Conservation (phyloP, 352 stramenopile genomes). For the Pythium aquatile region DNA sequence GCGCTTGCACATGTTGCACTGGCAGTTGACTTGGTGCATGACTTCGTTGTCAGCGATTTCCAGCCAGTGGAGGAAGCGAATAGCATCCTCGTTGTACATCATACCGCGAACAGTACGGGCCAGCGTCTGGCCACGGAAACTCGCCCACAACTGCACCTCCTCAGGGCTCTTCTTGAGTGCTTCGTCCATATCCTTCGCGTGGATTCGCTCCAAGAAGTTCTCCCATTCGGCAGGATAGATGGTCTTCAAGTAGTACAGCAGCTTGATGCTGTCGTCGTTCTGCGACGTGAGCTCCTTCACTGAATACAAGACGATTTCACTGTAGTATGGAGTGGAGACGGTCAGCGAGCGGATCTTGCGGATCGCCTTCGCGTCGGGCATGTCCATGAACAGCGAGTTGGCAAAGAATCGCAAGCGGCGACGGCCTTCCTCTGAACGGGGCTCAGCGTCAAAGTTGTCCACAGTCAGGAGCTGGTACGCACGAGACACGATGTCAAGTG, state of each 20-base stretch:
- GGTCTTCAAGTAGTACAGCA: constrained; percentile 94
- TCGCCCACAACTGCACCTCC: constrained; percentile 81
- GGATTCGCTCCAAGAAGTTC: constrained; percentile 75
- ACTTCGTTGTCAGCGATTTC: constrained; percentile 84
- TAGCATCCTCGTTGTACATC: constrained; percentile 86
- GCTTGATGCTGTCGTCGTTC: constrained; percentile 93
- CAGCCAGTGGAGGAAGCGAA: constrained; percentile 82
- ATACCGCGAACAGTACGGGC: constrained; percentile 78
- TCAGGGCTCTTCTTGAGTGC: constrained; percentile 78
- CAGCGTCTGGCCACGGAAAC: constrained; percentile 80
- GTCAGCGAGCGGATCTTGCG: constrained; percentile 87
- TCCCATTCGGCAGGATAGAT: constrained; percentile 86
- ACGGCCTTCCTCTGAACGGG: constrained; percentile 77
- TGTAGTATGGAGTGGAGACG: constrained; percentile 87
- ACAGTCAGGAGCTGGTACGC: constrained; percentile 84
- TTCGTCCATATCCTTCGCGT: constrained; percentile 80
- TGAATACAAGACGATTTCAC: constrained; percentile 87
- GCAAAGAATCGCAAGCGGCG: constrained; percentile 82
- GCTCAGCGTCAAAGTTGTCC: constrained; percentile 85
- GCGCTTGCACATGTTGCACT: constrained; percentile 83
- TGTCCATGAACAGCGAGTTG: constrained; percentile 89
- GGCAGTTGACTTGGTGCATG: constrained; percentile 72
- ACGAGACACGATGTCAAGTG: constrained; percentile 76
- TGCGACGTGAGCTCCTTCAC: constrained; percentile 80
- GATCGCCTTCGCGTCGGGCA: constrained; percentile 80